These are phyloP conservation scores for Raphidocelis subcapitata DNA, from an alignment of 139 green algal species.

Conservation along the genomic window DNA sequence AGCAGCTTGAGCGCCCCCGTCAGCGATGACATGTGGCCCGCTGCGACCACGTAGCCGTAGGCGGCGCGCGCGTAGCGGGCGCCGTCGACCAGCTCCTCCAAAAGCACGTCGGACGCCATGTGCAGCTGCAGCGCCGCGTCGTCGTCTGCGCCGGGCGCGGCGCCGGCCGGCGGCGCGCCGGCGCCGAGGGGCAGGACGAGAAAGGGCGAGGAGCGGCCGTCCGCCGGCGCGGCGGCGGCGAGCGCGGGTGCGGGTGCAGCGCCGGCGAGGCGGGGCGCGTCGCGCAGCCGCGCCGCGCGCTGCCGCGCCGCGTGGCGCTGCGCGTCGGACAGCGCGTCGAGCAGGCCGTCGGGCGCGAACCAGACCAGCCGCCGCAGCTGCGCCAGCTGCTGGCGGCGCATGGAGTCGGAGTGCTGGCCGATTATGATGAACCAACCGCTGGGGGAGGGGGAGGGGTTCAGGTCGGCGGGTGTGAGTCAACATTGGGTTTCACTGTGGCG, in stretches of 20 bases:
- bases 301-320: background rate
- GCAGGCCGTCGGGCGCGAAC: constrained; percentile 1
- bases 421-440: constrained; percentile 28
- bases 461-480: no score
- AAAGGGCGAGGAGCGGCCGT: no score
- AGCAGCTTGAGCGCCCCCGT: constrained; percentile 41
- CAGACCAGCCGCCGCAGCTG: constrained; percentile 27
- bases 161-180: background rate
- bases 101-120: background rate
- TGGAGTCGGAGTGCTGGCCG: background rate
- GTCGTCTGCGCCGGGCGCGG: background rate
- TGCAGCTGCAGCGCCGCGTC: constrained; percentile 13
- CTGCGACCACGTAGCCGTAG: constrained; percentile 55
- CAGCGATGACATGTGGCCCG: constrained; percentile 39
- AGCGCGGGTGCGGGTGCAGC: no score
- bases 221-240: no score
- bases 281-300: no score
- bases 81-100: constrained; percentile 41
- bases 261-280: no score
- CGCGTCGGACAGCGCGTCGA: background rate
- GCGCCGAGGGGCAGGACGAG: no score
- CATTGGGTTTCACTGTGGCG: no score
- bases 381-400: constrained; percentile 17
- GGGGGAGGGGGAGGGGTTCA: no score
- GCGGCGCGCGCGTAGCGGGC: constrained; percentile 49